Evolutionary conservation across 2,329 filamentous ascomycete species (phyloP).

Genomic region (Ambrosiella beaveri): DNA sequence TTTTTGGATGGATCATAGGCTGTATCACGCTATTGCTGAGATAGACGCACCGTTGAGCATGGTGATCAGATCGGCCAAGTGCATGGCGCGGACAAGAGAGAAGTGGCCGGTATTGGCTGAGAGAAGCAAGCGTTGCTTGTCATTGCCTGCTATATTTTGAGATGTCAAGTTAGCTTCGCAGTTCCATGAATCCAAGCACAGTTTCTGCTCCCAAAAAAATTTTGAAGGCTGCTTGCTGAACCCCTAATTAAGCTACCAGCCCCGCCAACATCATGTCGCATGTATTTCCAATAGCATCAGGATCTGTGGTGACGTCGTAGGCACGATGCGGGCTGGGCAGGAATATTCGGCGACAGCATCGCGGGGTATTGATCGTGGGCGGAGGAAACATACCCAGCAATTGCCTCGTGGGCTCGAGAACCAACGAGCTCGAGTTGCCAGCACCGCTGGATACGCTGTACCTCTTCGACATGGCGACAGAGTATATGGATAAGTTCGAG

Average conservation of each 20-base stretch:
- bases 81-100: constrained; percentile 48
- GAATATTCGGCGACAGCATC: too few relatives aligned
- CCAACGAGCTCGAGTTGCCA: constrained; percentile 22
- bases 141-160: constrained; percentile 30
- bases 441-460: constrained; percentile 28
- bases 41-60: constrained; percentile 50
- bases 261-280: background rate
- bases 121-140: constrained; percentile 63
- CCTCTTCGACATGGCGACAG: constrained; percentile 46
- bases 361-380: background rate
- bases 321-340: too few relatives aligned
- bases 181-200: too few relatives aligned
- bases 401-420: constrained; percentile 1
- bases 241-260: background rate
- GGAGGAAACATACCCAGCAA: constrained; percentile 18
- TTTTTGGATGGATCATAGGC: background rate
- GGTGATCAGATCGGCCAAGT: constrained; percentile 72
- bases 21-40: background rate
- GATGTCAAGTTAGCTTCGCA: background rate
- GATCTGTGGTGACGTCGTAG: too few relatives aligned
- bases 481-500: background rate
- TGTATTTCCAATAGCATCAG: too few relatives aligned
- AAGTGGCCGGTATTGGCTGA: constrained; percentile 58
- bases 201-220: background rate
- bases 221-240: background rate